Evolutionary conservation across 169 alveolate genomes (phyloP).

Genomic region (Plasmodium vivax): DNA sequence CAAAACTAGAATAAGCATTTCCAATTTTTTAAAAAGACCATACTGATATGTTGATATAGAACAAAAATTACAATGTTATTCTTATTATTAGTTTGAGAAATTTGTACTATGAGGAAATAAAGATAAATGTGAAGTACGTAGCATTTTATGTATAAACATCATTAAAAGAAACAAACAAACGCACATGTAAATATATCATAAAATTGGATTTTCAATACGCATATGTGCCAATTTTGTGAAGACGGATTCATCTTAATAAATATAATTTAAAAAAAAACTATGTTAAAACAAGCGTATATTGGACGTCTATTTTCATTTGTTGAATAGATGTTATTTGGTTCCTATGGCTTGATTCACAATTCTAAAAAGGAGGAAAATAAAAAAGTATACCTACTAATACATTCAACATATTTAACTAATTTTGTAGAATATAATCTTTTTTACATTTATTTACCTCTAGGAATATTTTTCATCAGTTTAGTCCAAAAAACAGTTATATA

Average conservation of each 20-base stretch:
- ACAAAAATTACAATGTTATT: not conserved
- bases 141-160: not conserved
- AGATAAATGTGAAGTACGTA: not conserved
- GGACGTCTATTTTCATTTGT: not conserved
- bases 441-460: constrained; percentile 8
- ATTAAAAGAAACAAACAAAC: not conserved
- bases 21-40: not conserved
- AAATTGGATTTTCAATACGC: not conserved
- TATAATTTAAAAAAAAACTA: not conserved
- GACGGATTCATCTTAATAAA: not conserved
- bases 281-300: not conserved
- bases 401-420: not conserved
- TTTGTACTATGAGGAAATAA: not conserved
- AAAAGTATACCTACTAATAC: not conserved
- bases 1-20: not conserved
- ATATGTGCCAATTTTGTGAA: not conserved
- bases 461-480: not conserved
- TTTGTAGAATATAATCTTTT: not conserved
- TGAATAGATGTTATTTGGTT: not conserved
- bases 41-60: not conserved
- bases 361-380: constrained; percentile 7
- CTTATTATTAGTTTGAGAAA: not conserved
- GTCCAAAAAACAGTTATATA: not conserved
- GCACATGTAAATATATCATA: not conserved
- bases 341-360: not conserved